Evolutionary conservation across 2,329 filamentous ascomycete species (phyloP), one percentile per base, ranked within the genome.

Genomic region (Sporothrix protearum): DNA sequence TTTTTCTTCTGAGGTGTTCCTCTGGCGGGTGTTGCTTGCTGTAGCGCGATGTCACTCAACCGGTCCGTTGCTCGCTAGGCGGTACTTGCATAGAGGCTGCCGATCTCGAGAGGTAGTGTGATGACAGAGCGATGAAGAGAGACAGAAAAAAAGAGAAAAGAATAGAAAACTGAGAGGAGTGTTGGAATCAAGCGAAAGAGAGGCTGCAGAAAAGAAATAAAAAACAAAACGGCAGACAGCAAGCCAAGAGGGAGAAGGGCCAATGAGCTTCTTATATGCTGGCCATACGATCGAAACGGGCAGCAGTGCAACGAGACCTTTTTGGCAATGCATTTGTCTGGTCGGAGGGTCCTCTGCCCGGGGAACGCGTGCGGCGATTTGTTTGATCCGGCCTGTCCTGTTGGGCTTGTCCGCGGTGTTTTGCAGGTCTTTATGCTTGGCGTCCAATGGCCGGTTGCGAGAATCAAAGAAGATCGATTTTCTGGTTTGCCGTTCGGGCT

Each of bases 31-130:
- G 63, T 47, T 49, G 63, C 42, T 64, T 49, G 63, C 42, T 66
- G 42, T 66, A 49, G 63, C 63, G 57, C 63, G 63, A 66, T 66
- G 63, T 66, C 63, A 66, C 63, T 66, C 42, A 66, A 66, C 25
- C 63, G 42, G 25, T 66, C 63, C 42, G 63, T 66, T 66, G 42
- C 9, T 66, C 63, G 16, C 63, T 49, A 33, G 63, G 42, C 63
- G 39, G 42, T 66, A 47, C 63, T 49, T 66, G 63, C 42, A 49
- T 66, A 42, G 14, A 42, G 30, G 42, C 14, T 66, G 42, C 19
- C 63, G 63, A 66, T 66, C 63, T 66, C 28, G 63, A 66, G 42
- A 49, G 63, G 51, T 33, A 69, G 51, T n/a, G n/a, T n/a, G 30
- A n/a, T 42, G 49, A 45, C 19, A 12, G 47, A 14, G 30, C 33